These are phyloP conservation scores for Alternaria brassicicola DNA, from an alignment of 2,329 filamentous ascomycete species.

Conservation along the genomic window DNA sequence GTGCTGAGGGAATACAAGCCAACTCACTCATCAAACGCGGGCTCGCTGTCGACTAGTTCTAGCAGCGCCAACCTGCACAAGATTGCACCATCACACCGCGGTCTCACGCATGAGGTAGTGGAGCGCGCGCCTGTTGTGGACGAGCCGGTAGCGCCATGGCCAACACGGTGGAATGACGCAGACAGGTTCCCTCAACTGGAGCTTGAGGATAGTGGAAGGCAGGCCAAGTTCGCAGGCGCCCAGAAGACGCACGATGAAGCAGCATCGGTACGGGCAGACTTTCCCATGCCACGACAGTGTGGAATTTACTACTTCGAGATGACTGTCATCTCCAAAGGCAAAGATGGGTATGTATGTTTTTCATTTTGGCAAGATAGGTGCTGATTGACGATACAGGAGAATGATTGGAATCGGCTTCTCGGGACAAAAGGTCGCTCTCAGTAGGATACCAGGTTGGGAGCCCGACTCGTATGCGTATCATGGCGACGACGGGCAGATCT, in stretches of 20 bases:
- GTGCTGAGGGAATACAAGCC: conserved; percentile 54
- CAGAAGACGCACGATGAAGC: conserved; percentile 73
- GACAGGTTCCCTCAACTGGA: conserved; percentile 79
- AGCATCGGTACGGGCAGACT: conserved; percentile 79
- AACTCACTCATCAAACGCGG: conserved; percentile 53
- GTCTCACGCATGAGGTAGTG: conserved; percentile 82
- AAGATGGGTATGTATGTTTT: conserved; percentile 65
- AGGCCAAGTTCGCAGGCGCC: conserved; percentile 66
- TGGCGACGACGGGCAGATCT: conserved; percentile 69
- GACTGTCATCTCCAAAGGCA: conserved; percentile 68
- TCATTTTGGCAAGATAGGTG: conserved; percentile 23
- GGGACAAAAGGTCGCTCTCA: conserved; percentile 63
- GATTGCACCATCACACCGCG: conserved; percentile 71
- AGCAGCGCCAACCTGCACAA: conserved; percentile 66
- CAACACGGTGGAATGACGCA: conserved; percentile 78
- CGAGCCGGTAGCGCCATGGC: conserved; percentile 72
- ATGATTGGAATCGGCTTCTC: conserved; percentile 67
- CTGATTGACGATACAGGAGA: conserved; percentile 40
- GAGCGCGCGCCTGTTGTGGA: conserved; percentile 70
- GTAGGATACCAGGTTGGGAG: conserved; percentile 69
- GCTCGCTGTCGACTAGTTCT: conserved; percentile 61
- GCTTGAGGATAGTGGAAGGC: conserved; percentile 72
- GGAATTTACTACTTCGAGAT: conserved; percentile 95
- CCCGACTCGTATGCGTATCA: conserved; percentile 70
- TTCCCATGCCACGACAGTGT: conserved; percentile 85